These are phyloP conservation scores for Eucalyptus caleyi DNA, from an alignment of 345 rosid species.

Conservation along the genomic window DNA sequence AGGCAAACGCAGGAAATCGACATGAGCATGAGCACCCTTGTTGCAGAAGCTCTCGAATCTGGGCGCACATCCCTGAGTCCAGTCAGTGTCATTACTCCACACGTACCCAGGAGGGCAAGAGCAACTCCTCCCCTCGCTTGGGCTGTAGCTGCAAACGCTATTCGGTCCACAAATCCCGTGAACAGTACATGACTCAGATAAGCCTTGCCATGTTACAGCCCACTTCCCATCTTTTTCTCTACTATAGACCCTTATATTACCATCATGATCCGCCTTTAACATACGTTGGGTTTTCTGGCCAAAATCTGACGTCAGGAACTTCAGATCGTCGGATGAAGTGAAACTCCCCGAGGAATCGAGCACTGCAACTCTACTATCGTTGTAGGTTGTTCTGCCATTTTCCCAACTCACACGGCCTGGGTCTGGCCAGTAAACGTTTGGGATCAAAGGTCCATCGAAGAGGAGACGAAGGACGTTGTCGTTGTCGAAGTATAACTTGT, in stretches of 20 bases:
- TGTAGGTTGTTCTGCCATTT: conserved; percentile 5
- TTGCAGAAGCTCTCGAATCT: no score
- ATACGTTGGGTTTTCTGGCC: background rate
- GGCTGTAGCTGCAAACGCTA: no score
- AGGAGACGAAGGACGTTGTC: conserved; percentile 13
- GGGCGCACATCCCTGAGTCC: no score
- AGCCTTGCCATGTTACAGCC: background rate
- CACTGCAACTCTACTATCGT: background rate
- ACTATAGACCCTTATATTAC: background rate
- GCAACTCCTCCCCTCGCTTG: no score
- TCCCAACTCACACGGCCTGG: background rate
- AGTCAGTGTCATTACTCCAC: no score
- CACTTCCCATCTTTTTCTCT: background rate
- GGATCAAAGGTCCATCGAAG: background rate
- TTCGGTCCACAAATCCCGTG: no score
- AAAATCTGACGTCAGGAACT: background rate
- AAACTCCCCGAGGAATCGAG: background rate
- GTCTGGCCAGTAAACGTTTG: conserved; percentile 13
- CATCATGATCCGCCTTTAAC: background rate
- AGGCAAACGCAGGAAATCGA: no score
- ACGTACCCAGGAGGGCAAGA: no score
- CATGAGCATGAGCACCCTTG: no score
- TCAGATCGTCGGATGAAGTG: background rate
- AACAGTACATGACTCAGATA: background rate
- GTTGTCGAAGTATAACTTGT: conserved; percentile 13